Conservation (phyloP, 163 green algal genomes). For the Chloromonas sp. region DNA sequence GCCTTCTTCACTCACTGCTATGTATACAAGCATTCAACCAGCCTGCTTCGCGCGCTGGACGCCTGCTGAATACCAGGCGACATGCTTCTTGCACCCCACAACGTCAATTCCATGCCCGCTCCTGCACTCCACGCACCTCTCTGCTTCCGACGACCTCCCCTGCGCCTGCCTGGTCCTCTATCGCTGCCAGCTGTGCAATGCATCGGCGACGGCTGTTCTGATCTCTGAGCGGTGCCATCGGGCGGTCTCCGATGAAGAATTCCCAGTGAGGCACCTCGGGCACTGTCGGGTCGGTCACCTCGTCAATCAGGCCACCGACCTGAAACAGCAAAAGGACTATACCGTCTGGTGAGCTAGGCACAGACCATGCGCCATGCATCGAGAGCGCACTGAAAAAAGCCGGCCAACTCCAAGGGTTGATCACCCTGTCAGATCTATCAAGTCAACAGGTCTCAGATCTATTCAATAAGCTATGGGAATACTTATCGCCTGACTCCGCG, state of each 20-base stretch:
- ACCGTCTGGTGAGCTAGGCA: too few relatives aligned
- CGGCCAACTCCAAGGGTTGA: background rate
- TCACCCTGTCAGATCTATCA: conserved; percentile 2
- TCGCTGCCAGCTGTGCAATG: conserved; percentile 56
- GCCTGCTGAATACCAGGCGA: too few relatives aligned
- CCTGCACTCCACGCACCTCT: conserved; percentile 29
- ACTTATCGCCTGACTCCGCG: too few relatives aligned
- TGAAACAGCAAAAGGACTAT: conserved; percentile 38
- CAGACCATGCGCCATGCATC: too few relatives aligned
- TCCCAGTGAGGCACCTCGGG: conserved; percentile 57
- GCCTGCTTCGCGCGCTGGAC: too few relatives aligned
- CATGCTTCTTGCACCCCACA: too few relatives aligned
- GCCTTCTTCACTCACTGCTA: too few relatives aligned
- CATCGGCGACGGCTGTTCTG: conserved; percentile 31
- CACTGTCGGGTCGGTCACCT: conserved; percentile 30
- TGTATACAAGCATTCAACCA: too few relatives aligned
- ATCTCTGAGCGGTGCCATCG: conserved; percentile 32
- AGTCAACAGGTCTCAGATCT: too few relatives aligned
- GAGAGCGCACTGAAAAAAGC: background rate
- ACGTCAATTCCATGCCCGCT: too few relatives aligned
- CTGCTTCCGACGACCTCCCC: conserved; percentile 45
- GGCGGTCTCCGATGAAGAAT: conserved; percentile 69
- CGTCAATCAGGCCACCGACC: conserved; percentile 42
- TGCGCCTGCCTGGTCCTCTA: conserved; percentile 47
- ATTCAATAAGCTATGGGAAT: too few relatives aligned